phyloP scores from a whole-genome alignment of 1,284 basidiomycete genomes.

The Ustilago cynodontis region DNA sequence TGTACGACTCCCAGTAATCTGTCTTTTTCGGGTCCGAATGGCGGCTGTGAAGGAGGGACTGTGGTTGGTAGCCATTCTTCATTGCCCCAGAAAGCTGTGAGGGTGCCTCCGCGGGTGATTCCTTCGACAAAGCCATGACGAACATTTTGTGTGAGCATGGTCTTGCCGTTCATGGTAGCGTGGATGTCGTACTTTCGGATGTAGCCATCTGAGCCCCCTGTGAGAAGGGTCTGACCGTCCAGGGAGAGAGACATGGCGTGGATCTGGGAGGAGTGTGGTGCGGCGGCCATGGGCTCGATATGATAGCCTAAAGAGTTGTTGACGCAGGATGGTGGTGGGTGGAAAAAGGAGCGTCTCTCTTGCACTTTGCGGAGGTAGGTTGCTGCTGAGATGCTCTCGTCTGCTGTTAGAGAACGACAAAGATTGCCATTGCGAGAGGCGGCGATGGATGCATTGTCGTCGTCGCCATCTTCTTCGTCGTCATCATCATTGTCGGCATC shows the following conservation, averaged over 20 bases:
- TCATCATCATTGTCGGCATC: slow-evolving; percentile 23
- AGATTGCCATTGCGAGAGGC: slow-evolving; percentile 19
- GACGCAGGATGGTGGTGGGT: slow-evolving; percentile 23
- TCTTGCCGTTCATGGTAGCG: slow-evolving; percentile 85
- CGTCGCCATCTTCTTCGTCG: slow-evolving; percentile 30
- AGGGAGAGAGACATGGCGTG: slow-evolving; percentile 85
- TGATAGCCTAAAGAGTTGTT: slow-evolving; percentile 44
- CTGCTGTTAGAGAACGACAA: slow-evolving; percentile 12
- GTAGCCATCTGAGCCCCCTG: slow-evolving; percentile 92
- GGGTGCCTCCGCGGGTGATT: slow-evolving; percentile 87
- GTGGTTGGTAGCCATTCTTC: slow-evolving; percentile 66
- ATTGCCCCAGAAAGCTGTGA: slow-evolving; percentile 85
- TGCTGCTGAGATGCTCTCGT: slow-evolving; percentile 27
- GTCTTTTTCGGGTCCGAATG: slow-evolving; percentile 35
- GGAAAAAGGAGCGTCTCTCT: slow-evolving; percentile 38
- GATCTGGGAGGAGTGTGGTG: slow-evolving; percentile 87
- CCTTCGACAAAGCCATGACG: slow-evolving; percentile 91
- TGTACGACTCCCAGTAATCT: slow-evolving; percentile 60
- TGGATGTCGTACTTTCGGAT: slow-evolving; percentile 94
- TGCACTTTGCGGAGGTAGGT: slow-evolving; percentile 44
- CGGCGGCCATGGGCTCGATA: slow-evolving; percentile 92
- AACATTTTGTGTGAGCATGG: slow-evolving; percentile 88
- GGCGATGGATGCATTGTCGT: slow-evolving; percentile 22
- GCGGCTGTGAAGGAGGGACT: slow-evolving; percentile 8
- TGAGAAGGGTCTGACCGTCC: slow-evolving; percentile 90